phyloP scores from a whole-genome alignment of 129 eudicot species.

The Pulicaria dysenterica region DNA sequence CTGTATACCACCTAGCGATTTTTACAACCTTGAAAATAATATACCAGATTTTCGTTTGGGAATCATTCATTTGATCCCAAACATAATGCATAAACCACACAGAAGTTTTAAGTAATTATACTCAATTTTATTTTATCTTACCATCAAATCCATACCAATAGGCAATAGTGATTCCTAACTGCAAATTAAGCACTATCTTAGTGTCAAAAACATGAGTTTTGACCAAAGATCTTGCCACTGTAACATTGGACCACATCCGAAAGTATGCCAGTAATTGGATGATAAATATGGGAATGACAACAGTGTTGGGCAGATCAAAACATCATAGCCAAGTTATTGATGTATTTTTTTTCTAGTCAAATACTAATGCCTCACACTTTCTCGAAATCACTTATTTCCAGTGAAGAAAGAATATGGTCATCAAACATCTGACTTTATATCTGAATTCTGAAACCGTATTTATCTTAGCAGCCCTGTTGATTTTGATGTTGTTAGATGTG shows the following conservation, averaged over 20 bases:
- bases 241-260: background rate
- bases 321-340: background rate
- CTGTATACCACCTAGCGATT: too few species aligned
- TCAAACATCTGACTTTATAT: background rate
- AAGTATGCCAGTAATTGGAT: background rate
- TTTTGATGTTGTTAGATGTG: background rate
- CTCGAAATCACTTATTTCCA: background rate
- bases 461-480: slow-evolving; percentile 12
- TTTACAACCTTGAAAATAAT: too few species aligned
- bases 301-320: background rate
- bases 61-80: too few species aligned
- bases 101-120: too few species aligned
- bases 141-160: too few species aligned
- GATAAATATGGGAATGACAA: background rate
- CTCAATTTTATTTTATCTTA: too few species aligned
- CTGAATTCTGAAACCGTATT: background rate
- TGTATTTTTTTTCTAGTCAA: background rate
- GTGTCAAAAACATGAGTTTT: slow-evolving; percentile 8
- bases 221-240: background rate
- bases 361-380: background rate
- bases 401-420: background rate
- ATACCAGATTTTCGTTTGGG: too few species aligned
- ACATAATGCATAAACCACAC: too few species aligned
- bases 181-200: too few species aligned
- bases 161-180: too few species aligned